A percentile compares a stretch with the other conserved stretches of the same genome.
phyloP scores from a whole-genome alignment of 345 rosid genomes.

The Pistacia vera region DNA sequence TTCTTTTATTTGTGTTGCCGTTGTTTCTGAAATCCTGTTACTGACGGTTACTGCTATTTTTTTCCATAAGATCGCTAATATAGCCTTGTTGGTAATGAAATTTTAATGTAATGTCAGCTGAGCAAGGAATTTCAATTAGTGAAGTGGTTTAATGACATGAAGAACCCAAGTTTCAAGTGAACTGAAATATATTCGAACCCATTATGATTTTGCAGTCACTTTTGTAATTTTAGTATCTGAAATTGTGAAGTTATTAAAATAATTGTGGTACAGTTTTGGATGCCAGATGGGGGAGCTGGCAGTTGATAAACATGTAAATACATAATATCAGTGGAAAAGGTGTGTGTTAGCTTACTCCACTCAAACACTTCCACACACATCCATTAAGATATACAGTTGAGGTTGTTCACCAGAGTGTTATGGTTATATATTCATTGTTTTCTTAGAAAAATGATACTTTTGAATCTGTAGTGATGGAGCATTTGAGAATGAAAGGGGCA shows the following conservation, averaged over 20 bases:
- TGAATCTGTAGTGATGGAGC: constrained; percentile 91
- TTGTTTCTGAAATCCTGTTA: no score
- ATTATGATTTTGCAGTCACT: background rate
- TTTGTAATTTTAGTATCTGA: background rate
- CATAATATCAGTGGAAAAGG: constrained; percentile 72
- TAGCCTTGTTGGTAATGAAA: no score
- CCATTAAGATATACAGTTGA: background rate
- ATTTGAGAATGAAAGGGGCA: constrained; percentile 84
- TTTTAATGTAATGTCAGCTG: no score
- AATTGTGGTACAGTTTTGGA: background rate
- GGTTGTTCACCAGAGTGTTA: background rate
- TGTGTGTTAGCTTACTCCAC: constrained; percentile 17
- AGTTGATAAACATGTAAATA: constrained; percentile 65
- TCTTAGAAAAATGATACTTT: constrained; percentile 72
- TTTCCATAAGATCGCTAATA: no score
- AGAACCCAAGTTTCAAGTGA: background rate
- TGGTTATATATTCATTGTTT: background rate
- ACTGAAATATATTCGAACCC: background rate
- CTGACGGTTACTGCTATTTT: no score
- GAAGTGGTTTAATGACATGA: no score
- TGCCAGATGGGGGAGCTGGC: constrained; percentile 65
- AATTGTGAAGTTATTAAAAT: constrained; percentile 12
- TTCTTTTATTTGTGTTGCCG: no score
- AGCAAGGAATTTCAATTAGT: no score
- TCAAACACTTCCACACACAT: background rate